These are phyloP conservation scores for Fraxinus ornus DNA, from an alignment of 305 asterid genomes.

Conservation along the genomic window DNA sequence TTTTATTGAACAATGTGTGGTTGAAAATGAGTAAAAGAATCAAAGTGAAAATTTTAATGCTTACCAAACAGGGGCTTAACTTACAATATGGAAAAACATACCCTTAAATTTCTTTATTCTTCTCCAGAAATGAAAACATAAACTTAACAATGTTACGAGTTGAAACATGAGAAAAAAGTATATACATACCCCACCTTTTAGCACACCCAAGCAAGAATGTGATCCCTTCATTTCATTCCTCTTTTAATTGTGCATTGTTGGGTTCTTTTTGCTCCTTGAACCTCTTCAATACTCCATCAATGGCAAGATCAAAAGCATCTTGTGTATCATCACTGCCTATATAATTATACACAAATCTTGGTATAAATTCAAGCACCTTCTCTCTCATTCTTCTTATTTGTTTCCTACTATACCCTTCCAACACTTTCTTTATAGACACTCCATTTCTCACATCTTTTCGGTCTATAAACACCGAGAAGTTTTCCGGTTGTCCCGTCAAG, in stretches of 20 bases:
- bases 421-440: conserved; percentile 33
- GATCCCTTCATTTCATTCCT: not conserved
- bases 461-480: conserved; percentile 45
- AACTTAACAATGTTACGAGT: not conserved
- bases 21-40: too few species aligned
- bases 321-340: conserved; percentile 26
- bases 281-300: conserved; percentile 54
- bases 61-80: too few species aligned
- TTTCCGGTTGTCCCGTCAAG: conserved; percentile 31
- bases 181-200: not conserved
- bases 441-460: conserved; percentile 41
- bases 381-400: conserved; percentile 57
- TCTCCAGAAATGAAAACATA: not conserved
- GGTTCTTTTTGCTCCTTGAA: conserved; percentile 24
- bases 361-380: conserved; percentile 42
- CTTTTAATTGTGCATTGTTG: conserved; percentile 12
- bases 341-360: conserved; percentile 45
- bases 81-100: not conserved
- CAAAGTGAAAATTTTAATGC: too few species aligned
- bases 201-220: not conserved
- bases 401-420: conserved; percentile 41
- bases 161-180: not conserved
- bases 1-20: too few species aligned
- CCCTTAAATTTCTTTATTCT: not conserved
- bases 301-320: conserved; percentile 67